Base-by-base conservation (phyloP, 2,329 filamentous ascomycete species). In the Chrysosporium keratinophilum region DNA sequence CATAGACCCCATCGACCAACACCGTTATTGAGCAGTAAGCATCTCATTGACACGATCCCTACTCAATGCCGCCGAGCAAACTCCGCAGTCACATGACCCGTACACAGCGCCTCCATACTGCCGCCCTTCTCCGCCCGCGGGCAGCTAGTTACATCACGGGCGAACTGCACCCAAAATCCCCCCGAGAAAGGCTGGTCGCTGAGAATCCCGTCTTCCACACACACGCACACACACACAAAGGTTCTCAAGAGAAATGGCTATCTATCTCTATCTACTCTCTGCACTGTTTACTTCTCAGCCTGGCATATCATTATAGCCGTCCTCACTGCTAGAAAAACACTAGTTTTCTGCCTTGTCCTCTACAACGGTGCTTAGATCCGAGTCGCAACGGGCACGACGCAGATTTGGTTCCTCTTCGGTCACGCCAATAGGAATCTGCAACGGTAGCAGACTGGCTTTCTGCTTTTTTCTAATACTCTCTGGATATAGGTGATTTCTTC, bases 81-180 rank as follows among this genome's bases (percentile, higher is more conserved):
- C 41, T 23, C 15, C 4, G 14, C n/a, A 9, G 15, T 12, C 44
- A 47, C 44, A 28, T 47, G 44, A 37, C 33, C 12, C 5, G 28
- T 33, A 15, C 34, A 33, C 19, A 17, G 40, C 20, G 15, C 23
- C 23, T 28, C 3, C 15, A 6, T 43, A n/a, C 45, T 54, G 52
- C 52, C 52, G 44, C 7, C 15, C 6, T 33, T 37, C 52, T 34
- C 52, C 52, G 52, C 52, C 39, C 19, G 37, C 5, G 7, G 10
- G 14, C 17, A 20, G 35, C 40, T 34, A 19, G 51, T 54, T 54
- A 54, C 52, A 54, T 54, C 52, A 54, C 52, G 23, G 34, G 15
- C 35, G 6, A 15, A 17, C 9, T n/a, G n/a, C n/a, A n/a, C n/a
- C n/a, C n/a, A 17, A n/a, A 19, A n/a, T 19, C n/a, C 39, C 23